Percentiles rank a stretch among this genome's conserved stretches.
phyloP scores from a whole-genome alignment of 75 land plant genomes.

The Azolla pinnata region DNA sequence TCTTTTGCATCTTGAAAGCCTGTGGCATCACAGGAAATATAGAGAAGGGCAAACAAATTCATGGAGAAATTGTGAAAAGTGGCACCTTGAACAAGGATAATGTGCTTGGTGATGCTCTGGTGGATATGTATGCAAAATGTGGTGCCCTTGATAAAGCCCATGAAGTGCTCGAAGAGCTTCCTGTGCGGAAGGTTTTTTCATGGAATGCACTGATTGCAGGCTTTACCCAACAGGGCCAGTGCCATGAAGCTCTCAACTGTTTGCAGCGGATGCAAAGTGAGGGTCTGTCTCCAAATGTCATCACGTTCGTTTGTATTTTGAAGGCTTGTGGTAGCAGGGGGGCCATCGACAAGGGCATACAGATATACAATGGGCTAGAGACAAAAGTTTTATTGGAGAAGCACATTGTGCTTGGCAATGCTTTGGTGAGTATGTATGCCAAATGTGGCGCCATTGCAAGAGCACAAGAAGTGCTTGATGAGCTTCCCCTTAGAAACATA shows the following conservation, averaged over 20 bases:
- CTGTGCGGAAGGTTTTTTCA: slow-evolving; percentile 10
- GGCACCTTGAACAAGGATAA: slow-evolving; percentile 2
- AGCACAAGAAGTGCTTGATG: slow-evolving; percentile 20
- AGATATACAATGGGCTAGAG: slow-evolving; percentile 9
- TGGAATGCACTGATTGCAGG: slow-evolving; percentile 26
- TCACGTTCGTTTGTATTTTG: slow-evolving; percentile 11
- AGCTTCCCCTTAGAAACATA: slow-evolving; percentile 21
- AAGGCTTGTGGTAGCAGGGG: slow-evolving; percentile 9
- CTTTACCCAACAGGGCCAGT: slow-evolving; percentile 4
- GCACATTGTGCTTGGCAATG: slow-evolving; percentile 17
- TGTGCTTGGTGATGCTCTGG: slow-evolving; percentile 7
- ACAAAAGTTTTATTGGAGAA: slow-evolving; percentile 3
- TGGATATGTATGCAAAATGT: slow-evolving; percentile 15
- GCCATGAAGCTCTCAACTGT: slow-evolving; percentile 12
- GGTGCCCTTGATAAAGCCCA: slow-evolving; percentile 16
- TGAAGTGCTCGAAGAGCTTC: slow-evolving; percentile 19
- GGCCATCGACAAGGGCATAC: slow-evolving; percentile 14
- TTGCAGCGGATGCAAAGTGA: slow-evolving; percentile 15
- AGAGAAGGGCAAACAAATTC: slow-evolving; percentile 38
- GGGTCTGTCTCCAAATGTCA: slow-evolving; percentile 9
- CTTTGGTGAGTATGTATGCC: slow-evolving; percentile 38
- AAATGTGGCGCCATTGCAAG: slow-evolving; percentile 31
- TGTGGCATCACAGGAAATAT: slow-evolving; percentile 47
- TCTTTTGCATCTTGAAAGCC: slow-evolving; percentile 47
- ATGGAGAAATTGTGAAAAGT: slow-evolving; percentile 4